Evolutionary conservation across 164 flowering plant species (phyloP).

Genomic region (Saururus chinensis): DNA sequence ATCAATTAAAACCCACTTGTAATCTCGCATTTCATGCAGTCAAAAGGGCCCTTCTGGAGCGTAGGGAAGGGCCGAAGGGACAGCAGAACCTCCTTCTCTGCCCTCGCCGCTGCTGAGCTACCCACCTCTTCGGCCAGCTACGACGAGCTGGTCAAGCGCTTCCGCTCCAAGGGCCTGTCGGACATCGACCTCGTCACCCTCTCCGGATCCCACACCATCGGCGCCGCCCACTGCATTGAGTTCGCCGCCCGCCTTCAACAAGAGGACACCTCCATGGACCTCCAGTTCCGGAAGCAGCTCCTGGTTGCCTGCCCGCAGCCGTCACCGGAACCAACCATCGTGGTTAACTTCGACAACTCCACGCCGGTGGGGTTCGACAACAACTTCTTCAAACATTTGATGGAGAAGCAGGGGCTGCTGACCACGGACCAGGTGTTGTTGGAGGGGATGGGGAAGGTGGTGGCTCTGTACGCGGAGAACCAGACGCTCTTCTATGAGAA

Average conservation of each 20-base stretch:
- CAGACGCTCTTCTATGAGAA: constrained; percentile 39
- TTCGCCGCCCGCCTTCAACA: constrained; percentile 50
- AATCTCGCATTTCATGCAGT: not conserved
- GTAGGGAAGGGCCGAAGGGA: constrained; percentile 65
- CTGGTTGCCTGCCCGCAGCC: constrained; percentile 24
- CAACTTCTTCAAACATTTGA: constrained; percentile 50
- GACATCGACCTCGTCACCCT: constrained; percentile 55
- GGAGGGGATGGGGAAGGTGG: constrained; percentile 28
- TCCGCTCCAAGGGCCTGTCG: constrained; percentile 16
- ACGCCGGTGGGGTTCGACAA: constrained; percentile 49
- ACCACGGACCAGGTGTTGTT: constrained; percentile 52
- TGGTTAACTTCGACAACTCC: constrained; percentile 26
- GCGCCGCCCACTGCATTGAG: constrained; percentile 47
- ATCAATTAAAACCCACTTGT: no score
- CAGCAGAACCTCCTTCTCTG: constrained; percentile 35
- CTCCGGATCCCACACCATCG: constrained; percentile 75
- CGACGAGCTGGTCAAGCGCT: constrained; percentile 36
- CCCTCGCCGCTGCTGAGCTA: constrained; percentile 30
- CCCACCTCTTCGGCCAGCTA: constrained; percentile 46
- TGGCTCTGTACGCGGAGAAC: constrained; percentile 34
- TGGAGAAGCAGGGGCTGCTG: constrained; percentile 53
- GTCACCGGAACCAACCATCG: constrained; percentile 20
- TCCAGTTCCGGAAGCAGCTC: constrained; percentile 29
- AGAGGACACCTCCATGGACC: constrained; percentile 42
- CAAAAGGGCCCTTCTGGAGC: constrained; percentile 50